A percentile compares a stretch with the other conserved stretches of the same genome.
Conservation (phyloP, 164 flowering plant genomes). For the Cinnamomum micranthum region DNA sequence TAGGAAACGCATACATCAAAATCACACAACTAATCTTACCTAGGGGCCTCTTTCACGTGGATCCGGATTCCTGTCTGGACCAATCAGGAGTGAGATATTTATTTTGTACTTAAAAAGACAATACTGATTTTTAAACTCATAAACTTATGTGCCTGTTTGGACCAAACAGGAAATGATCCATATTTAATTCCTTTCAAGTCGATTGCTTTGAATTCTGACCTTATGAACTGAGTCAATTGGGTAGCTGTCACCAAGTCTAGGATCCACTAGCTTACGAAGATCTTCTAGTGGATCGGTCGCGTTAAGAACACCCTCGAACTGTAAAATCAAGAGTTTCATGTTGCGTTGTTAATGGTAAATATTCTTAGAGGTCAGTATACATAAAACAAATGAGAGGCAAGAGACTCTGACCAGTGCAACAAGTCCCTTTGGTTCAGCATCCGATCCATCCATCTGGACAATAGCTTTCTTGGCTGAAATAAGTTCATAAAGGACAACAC, state of each 20-base stretch:
- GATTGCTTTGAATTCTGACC: conserved; percentile 29
- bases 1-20: not conserved
- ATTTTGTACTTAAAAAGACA: no score
- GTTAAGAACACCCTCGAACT: conserved; percentile 77
- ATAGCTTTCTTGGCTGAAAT: conserved; percentile 83
- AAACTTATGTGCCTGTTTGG: no score
- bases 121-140: no score
- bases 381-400: not conserved
- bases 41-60: not conserved
- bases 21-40: not conserved
- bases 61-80: no score
- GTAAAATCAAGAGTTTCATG: conserved; percentile 13
- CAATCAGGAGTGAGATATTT: no score
- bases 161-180: no score
- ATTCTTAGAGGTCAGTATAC: not conserved
- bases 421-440: conserved; percentile 65
- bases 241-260: conserved; percentile 63
- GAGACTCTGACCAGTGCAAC: conserved; percentile 53
- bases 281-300: conserved; percentile 47
- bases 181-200: not conserved
- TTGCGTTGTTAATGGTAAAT: not conserved
- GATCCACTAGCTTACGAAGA: conserved; percentile 57
- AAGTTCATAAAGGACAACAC: conserved; percentile 84
- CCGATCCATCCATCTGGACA: conserved; percentile 40
- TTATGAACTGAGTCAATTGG: conserved; percentile 64